Conservation (phyloP, 805 yeast genomes). For the Lachancea sp. region DNA sequence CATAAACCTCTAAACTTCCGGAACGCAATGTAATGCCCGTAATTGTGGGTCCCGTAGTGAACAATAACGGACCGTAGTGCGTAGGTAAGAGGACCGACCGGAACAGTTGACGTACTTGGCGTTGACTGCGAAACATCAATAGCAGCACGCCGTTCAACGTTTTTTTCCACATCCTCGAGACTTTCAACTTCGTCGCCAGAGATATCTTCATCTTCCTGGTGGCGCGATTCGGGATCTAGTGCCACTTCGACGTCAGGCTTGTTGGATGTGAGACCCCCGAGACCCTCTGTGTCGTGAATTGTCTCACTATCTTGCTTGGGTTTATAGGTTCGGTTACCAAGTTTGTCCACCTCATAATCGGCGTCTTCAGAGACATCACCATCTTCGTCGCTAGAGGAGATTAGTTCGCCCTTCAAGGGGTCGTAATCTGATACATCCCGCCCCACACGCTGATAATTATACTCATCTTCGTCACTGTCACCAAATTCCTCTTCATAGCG, state of each 20-base stretch:
- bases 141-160: conserved; percentile 2
- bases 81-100: conserved; percentile 49
- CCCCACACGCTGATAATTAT: conserved; percentile 8
- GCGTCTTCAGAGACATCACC: conserved; percentile 14
- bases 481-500: conserved; percentile 31
- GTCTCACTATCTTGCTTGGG: conserved; percentile 11
- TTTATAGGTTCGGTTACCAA: conserved; percentile 29
- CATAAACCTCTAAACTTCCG: conserved; percentile 76
- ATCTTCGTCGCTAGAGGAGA: conserved; percentile 14
- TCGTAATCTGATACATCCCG: conserved; percentile 23
- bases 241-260: conserved; percentile 11
- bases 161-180: conserved; percentile 7
- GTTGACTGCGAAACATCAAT: not conserved
- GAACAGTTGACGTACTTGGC: conserved; percentile 19
- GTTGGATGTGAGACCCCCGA: conserved; percentile 9
- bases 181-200: conserved; percentile 13
- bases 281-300: conserved; percentile 11
- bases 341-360: conserved; percentile 26
- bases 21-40: conserved; percentile 93
- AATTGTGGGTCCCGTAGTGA: conserved; percentile 93
- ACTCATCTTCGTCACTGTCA: conserved; percentile 30
- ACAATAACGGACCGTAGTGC: conserved; percentile 78
- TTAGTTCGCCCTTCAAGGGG: conserved; percentile 24
- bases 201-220: conserved; percentile 12
- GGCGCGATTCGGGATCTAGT: conserved; percentile 1